These are phyloP conservation scores for Acacia acuminata DNA, from an alignment of 306 rosid species.

Conservation along the genomic window DNA sequence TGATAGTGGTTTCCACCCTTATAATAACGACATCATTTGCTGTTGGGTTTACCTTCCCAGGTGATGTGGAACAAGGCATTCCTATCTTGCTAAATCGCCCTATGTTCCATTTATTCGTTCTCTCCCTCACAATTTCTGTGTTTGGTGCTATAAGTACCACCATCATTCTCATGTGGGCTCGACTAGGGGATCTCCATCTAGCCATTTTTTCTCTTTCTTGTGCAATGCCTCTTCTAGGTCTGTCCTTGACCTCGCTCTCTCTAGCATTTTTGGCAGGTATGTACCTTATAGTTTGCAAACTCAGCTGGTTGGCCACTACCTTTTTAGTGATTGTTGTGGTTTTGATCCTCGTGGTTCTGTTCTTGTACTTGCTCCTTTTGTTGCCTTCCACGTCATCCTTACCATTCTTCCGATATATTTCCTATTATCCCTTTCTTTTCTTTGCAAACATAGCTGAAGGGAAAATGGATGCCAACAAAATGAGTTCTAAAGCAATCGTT, in stretches of 20 bases:
- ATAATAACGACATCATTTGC: too few species aligned
- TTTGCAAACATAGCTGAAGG: not conserved
- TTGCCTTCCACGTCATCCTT: not conserved
- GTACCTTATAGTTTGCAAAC: constrained; percentile 23
- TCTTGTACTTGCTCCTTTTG: not conserved
- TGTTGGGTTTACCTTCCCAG: constrained; percentile 9
- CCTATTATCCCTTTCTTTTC: constrained; percentile 11
- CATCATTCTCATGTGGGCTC: constrained; percentile 38
- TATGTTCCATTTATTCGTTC: constrained; percentile 24
- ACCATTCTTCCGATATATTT: not conserved
- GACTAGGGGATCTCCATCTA: constrained; percentile 18
- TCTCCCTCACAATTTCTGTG: constrained; percentile 36
- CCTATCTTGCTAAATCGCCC: not conserved
- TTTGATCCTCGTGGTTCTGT: not conserved
- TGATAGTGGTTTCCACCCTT: too few species aligned
- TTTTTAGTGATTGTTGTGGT: constrained; percentile 6
- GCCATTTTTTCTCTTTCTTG: not conserved
- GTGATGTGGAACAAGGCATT: constrained; percentile 13
- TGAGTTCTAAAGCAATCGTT: not conserved
- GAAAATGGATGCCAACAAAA: not conserved
- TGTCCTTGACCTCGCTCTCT: constrained; percentile 24
- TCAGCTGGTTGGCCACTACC: constrained; percentile 18
- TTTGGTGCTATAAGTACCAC: constrained; percentile 29
- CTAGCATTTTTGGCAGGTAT: constrained; percentile 42
- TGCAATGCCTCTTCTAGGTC: constrained; percentile 30